phyloP scores from a whole-genome alignment of 805 yeast genomes.

The Wickerhamiella brachini region DNA sequence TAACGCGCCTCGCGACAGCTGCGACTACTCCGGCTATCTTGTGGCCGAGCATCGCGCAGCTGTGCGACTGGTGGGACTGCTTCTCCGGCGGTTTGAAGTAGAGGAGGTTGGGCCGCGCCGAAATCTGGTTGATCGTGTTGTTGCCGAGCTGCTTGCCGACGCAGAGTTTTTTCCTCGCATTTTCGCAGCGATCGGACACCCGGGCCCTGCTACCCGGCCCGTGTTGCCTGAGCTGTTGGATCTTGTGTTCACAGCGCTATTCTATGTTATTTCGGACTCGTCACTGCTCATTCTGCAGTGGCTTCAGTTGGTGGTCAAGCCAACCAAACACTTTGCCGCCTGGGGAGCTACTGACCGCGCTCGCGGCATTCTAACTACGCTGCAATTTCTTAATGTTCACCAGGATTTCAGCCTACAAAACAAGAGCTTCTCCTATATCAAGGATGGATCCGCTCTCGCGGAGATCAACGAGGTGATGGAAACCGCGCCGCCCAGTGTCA shows the following conservation, averaged over 20 bases:
- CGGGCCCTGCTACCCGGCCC: background rate
- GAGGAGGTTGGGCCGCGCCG: background rate
- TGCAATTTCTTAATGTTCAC: conserved; percentile 20
- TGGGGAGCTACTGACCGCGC: conserved; percentile 1
- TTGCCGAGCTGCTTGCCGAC: conserved; percentile 7
- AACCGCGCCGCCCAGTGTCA: conserved; percentile 1
- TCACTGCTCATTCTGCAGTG: conserved; percentile 13
- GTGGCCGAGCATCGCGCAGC: background rate
- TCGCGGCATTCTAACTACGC: conserved; percentile 11
- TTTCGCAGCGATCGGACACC: conserved; percentile 5
- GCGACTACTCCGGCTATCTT: background rate
- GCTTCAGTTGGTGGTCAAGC: conserved; percentile 6
- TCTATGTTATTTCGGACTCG: conserved; percentile 14
- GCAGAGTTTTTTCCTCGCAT: conserved; percentile 12
- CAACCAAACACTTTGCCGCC: background rate
- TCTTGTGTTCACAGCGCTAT: conserved; percentile 13
- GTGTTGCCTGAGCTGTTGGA: conserved; percentile 10
- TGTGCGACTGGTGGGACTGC: conserved; percentile 1
- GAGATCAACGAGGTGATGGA: conserved; percentile 11
- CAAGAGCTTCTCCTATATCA: conserved; percentile 9
- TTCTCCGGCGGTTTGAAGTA: conserved; percentile 2
- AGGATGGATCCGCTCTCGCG: conserved; percentile 13
- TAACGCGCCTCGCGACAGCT: background rate
- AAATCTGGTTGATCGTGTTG: conserved; percentile 3
- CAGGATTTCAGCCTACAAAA: conserved; percentile 15